Evolutionary conservation across 2,329 filamentous ascomycete genomes (phyloP), one percentile per base, ranked within the genome.

Genomic region (Pezicula carpinea): DNA sequence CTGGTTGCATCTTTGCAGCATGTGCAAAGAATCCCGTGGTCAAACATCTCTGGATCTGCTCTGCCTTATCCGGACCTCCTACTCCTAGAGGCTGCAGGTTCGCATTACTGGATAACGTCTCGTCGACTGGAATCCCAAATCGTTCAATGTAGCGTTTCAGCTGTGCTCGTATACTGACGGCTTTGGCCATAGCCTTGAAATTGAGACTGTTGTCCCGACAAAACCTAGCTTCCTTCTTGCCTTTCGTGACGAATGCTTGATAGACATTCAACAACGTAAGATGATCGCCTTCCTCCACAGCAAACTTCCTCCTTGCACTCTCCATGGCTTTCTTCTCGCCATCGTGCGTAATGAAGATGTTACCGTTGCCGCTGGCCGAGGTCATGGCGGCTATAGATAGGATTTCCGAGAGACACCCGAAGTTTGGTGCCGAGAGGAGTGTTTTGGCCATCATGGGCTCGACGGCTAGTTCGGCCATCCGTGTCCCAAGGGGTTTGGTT

Each of bases 371-470:
- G 52, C 85, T 93, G 29, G 22, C n/a, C 13, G 38, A 40, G 6
- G 89, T 87, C 92, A 99, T 97, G 14, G 93, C 91, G 5, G 92
- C 89, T 54, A 97, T 95, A 2, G 85, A 89, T 21, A 97, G 75
- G 44, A 97, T 86, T 66, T 96, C 92, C 61, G 81, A 85, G 11
- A 95, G 69, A 56, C 91, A 96, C 32, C 76, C 76, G 66, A 96
- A 95, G 0, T 77, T 74, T 4, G 80, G 71, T 0, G 91, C 87
- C 15, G 83, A 80, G 7, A 97, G 79, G 4, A 96, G 74, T 0
- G 87, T 88, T 68, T 92, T 95, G 6, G 86, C 89, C 79, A 96
- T 93, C 89, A 96, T 96, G 0, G 93, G 93, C 57, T 96, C 89
- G 6, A 97, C 80, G 0, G 91, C 87, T 36, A 99, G 73, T 64